Percentiles rank a stretch among this genome's conserved stretches.
These are phyloP conservation scores for Herpetospermum pedunculosum DNA, from an alignment of 306 rosid species.

Conservation along the genomic window DNA sequence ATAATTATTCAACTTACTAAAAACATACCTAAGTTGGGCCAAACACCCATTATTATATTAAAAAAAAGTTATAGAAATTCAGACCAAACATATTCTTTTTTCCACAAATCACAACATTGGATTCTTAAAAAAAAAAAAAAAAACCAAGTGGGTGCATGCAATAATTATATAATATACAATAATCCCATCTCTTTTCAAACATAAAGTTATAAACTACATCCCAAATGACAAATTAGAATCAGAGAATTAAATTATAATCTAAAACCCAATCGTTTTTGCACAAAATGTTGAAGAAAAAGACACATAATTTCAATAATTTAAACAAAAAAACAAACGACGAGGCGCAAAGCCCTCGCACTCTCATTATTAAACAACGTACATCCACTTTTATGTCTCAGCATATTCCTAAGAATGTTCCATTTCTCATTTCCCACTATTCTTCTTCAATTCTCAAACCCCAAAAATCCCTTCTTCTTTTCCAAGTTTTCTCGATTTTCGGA, in stretches of 20 bases:
- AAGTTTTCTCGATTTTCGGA: background rate
- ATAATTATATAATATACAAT: background rate
- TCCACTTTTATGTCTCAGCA: constrained; percentile 17
- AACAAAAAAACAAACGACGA: constrained; percentile 24
- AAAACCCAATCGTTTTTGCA: background rate
- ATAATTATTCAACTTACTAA: background rate
- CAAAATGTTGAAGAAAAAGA: background rate
- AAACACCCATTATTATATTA: background rate
- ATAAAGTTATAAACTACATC: background rate
- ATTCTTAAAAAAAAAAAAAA: background rate
- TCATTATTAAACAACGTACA: constrained; percentile 7
- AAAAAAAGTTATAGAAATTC: background rate
- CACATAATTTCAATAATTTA: background rate
- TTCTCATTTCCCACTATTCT: background rate
- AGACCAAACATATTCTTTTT: background rate
- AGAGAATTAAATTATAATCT: background rate
- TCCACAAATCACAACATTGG: constrained; percentile 1
- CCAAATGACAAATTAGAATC: background rate
- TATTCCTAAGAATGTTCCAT: constrained; percentile 57
- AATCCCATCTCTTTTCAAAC: background rate
- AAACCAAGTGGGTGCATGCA: background rate
- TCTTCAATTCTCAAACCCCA: background rate
- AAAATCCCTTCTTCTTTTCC: background rate
- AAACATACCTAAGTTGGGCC: background rate
- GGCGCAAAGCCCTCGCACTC: constrained; percentile 49